Evolutionary conservation across 2,329 filamentous ascomycete genomes (phyloP).

Genomic region (Neocucurbitaria cava): DNA sequence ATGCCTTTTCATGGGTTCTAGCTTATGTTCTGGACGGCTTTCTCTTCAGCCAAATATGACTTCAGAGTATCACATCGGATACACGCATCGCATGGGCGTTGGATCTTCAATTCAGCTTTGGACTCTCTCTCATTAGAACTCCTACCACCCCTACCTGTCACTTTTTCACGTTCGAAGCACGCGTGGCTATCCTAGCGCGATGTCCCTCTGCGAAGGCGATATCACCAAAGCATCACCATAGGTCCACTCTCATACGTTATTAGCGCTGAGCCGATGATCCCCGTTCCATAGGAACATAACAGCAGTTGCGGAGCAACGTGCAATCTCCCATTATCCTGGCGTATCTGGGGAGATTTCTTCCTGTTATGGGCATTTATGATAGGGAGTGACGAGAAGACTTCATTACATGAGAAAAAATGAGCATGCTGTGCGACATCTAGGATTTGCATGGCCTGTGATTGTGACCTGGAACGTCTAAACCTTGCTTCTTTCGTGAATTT

Average conservation of each 20-base stretch:
- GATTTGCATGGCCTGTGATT: background rate
- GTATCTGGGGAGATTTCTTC: background rate
- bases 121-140: background rate
- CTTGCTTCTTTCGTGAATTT: no score
- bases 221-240: background rate
- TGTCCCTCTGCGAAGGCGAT: background rate
- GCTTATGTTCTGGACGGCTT: background rate
- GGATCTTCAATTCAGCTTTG: slow-evolving; percentile 6
- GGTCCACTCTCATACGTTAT: background rate
- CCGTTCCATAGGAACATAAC: no score
- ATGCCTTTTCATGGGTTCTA: slow-evolving; percentile 4
- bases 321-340: background rate
- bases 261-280: background rate
- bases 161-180: background rate
- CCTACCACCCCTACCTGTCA: background rate
- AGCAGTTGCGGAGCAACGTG: background rate
- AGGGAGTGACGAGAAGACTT: slow-evolving; percentile 1
- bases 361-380: background rate
- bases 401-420: slow-evolving; percentile 4
- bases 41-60: background rate
- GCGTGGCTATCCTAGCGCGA: background rate
- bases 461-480: no score
- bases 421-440: background rate
- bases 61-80: slow-evolving; percentile 8
- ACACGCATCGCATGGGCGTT: slow-evolving; percentile 27